These are phyloP conservation scores for Lepiota venenata DNA, from an alignment of 768 basidiomycete species.

Conservation along the genomic window DNA sequence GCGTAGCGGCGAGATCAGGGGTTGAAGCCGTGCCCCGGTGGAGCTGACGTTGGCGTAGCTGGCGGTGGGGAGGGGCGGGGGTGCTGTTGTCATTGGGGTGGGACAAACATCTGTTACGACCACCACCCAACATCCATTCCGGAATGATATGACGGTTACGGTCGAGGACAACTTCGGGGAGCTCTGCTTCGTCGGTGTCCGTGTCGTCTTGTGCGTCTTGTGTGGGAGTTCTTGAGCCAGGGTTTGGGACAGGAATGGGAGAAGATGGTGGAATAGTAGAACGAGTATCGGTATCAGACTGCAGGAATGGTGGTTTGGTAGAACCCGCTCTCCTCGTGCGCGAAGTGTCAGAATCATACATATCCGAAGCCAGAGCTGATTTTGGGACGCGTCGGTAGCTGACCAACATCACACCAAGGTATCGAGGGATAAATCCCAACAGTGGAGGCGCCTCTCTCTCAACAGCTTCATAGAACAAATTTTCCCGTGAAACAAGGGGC, in stretches of 20 bases:
- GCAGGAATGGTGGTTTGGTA: constrained; percentile 21
- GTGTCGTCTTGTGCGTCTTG: constrained; percentile 29
- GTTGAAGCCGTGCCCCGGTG: constrained; percentile 62
- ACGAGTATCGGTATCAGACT: constrained; percentile 22
- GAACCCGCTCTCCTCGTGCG: constrained; percentile 1
- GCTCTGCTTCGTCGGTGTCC: constrained; percentile 72
- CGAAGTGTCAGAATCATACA: not conserved
- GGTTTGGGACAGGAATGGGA: constrained; percentile 16
- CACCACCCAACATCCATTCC: constrained; percentile 75
- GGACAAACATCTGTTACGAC: constrained; percentile 46
- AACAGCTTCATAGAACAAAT: constrained; percentile 96
- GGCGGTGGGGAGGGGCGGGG: constrained; percentile 30
- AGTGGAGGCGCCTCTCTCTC: constrained; percentile 92
- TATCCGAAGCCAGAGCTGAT: constrained; percentile 17
- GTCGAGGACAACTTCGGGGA: constrained; percentile 93
- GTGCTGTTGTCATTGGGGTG: constrained; percentile 40
- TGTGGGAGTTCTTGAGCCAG: constrained; percentile 17
- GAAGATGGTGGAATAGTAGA: constrained; percentile 9
- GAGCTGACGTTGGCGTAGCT: constrained; percentile 38
- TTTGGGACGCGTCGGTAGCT: constrained; percentile 83
- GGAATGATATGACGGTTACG: constrained; percentile 95
- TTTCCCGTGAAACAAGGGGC: constrained; percentile 96
- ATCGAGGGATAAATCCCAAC: constrained; percentile 93
- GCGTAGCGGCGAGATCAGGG: constrained; percentile 53
- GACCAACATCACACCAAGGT: constrained; percentile 98